Conservation (phyloP, 2,329 filamentous ascomycete species). For the Fusarium sp. region DNA sequence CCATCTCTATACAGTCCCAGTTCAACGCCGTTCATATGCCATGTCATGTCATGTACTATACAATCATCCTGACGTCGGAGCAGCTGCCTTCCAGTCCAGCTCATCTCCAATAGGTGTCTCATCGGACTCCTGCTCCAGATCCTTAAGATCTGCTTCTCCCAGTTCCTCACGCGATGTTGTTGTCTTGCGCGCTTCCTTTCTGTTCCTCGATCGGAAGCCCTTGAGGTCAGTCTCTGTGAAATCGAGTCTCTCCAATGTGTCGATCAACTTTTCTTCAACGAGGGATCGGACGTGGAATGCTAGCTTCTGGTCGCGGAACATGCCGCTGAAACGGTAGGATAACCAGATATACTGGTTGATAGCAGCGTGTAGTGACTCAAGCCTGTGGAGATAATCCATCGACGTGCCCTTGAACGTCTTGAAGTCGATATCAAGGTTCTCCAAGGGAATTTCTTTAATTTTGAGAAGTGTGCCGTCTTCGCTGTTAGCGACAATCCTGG, state of each 20-base stretch:
- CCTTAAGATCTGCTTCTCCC: constrained; percentile 21
- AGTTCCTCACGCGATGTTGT: constrained; percentile 19
- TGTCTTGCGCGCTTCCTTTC: constrained; percentile 33
- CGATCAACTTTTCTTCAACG: constrained; percentile 77
- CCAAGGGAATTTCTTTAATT: constrained; percentile 75
- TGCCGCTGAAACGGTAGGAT: constrained; percentile 84
- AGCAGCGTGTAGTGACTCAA: constrained; percentile 83
- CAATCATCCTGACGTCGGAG: constrained; percentile 12
- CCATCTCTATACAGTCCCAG: background rate
- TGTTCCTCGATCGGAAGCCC: constrained; percentile 34
- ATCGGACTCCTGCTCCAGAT: constrained; percentile 29
- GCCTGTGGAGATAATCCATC: constrained; percentile 67
- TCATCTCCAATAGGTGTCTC: constrained; percentile 25
- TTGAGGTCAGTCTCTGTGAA: constrained; percentile 51
- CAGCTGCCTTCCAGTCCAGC: constrained; percentile 8
- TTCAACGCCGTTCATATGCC: background rate
- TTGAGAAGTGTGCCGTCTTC: constrained; percentile 74
- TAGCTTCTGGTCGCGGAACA: constrained; percentile 79
- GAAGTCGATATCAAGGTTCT: constrained; percentile 74
- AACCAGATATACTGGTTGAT: constrained; percentile 93
- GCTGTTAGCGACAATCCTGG: constrained; percentile 74
- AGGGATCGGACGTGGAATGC: constrained; percentile 82
- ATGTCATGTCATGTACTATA: constrained; percentile 2
- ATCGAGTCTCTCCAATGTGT: constrained; percentile 59
- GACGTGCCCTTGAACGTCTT: constrained; percentile 48